phyloP scores from a whole-genome alignment of 495 filamentous ascomycete genomes.

The Aspergillus leporis region DNA sequence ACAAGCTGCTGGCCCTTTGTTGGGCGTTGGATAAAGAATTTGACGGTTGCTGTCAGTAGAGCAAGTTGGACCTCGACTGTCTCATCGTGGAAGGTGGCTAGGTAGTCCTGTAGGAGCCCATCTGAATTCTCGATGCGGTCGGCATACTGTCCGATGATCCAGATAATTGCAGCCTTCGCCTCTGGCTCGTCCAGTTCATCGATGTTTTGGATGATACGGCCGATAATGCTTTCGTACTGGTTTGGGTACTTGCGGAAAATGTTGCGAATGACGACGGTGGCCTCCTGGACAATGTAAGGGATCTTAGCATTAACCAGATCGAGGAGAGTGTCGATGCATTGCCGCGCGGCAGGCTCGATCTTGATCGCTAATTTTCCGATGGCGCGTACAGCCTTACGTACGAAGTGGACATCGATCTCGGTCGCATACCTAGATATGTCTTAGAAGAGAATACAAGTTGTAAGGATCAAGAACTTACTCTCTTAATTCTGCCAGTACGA shows the following conservation, averaged over 20 bases:
- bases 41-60: constrained; percentile 93
- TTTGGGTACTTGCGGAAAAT: constrained; percentile 99
- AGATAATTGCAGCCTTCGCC: constrained; percentile 98
- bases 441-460: constrained; percentile 6
- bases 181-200: constrained; percentile 99
- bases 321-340: constrained; percentile 89
- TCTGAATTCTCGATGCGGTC: constrained; percentile 96
- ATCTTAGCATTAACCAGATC: constrained; percentile 97
- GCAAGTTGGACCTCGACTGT: constrained; percentile 93
- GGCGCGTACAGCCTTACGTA: constrained; percentile 94
- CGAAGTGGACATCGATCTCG: constrained; percentile 98
- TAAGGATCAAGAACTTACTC: constrained; percentile 57
- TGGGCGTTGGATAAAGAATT: constrained; percentile 95
- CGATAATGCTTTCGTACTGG: constrained; percentile 97
- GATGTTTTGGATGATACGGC: constrained; percentile 90
- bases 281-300: constrained; percentile 99
- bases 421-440: constrained; percentile 70
- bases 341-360: constrained; percentile 88
- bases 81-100: constrained; percentile 91
- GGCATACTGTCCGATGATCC: constrained; percentile 98
- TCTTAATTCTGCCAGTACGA: constrained; percentile 90
- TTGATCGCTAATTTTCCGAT: constrained; percentile 99
- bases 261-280: constrained; percentile 98
- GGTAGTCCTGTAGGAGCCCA: constrained; percentile 88
- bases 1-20: constrained; percentile 94